Percentiles rank a stretch among this genome's conserved stretches.
These are phyloP conservation scores for Hypoxylon fuscum DNA, from an alignment of 495 filamentous ascomycete species.

Conservation along the genomic window DNA sequence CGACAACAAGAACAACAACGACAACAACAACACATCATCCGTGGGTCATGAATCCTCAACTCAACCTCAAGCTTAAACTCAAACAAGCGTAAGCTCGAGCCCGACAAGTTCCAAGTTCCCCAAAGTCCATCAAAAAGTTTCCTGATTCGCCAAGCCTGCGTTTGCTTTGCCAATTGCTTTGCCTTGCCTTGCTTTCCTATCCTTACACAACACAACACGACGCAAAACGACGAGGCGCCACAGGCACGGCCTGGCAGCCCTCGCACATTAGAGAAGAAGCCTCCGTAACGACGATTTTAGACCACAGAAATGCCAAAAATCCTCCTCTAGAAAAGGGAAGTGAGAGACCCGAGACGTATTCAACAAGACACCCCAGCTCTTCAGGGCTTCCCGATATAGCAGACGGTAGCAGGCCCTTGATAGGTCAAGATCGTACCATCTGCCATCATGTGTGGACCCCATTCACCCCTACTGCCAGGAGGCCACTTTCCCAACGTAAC, in stretches of 20 bases:
- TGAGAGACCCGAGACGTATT: conserved; percentile 22
- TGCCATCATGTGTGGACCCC: neutral
- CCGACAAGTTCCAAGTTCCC: no score
- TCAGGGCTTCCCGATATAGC: no score
- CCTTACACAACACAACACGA: conserved; percentile 12
- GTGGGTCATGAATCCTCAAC: no score
- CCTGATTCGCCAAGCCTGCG: conserved; percentile 23
- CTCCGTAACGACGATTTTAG: conserved; percentile 11
- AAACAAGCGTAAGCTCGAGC: no score
- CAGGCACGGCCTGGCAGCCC: conserved; percentile 11
- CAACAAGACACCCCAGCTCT: conserved; percentile 6
- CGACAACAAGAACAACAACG: conserved; percentile 26
- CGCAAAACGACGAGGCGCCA: conserved; percentile 8
- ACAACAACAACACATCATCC: no score
- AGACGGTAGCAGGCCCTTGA: neutral
- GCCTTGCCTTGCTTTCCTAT: conserved; percentile 13
- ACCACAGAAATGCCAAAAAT: neutral
- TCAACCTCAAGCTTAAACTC: no score
- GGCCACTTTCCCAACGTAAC: neutral
- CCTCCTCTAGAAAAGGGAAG: conserved; percentile 1
- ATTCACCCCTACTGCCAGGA: neutral
- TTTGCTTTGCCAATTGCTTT: conserved; percentile 33
- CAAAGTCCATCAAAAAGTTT: no score
- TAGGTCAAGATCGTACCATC: neutral
- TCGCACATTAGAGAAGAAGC: conserved; percentile 3